phyloP scores from a whole-genome alignment of 805 yeast species.

The Blastobotrys robertii region DNA sequence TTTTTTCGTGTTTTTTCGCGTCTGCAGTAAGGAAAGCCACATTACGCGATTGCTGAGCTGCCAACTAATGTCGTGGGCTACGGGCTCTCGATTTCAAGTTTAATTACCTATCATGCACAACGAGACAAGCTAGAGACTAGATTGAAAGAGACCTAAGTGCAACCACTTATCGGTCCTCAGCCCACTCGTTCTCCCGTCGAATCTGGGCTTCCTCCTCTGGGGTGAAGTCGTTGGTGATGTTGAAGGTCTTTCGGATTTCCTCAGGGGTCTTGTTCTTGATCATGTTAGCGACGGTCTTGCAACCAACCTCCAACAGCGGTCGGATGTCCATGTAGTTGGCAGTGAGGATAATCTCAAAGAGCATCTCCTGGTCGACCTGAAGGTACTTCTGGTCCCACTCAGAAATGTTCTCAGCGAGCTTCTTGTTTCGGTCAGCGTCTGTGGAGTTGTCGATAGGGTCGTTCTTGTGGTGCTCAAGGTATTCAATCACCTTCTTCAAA shows the following conservation, averaged over 20 bases:
- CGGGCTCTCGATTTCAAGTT: too few species aligned
- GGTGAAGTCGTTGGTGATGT: slow-evolving; percentile 37
- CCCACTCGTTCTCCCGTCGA: slow-evolving; percentile 39
- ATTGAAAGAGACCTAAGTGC: background rate
- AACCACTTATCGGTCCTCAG: slow-evolving; percentile 27
- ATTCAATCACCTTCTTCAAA: slow-evolving; percentile 81
- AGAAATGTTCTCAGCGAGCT: slow-evolving; percentile 74
- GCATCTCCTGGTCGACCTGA: slow-evolving; percentile 70
- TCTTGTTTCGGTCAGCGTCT: slow-evolving; percentile 52
- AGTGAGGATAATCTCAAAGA: slow-evolving; percentile 38
- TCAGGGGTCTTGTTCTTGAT: slow-evolving; percentile 38
- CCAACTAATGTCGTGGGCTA: too few species aligned
- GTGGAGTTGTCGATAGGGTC: slow-evolving; percentile 77
- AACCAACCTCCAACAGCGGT: slow-evolving; percentile 37
- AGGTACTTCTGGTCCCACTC: slow-evolving; percentile 94
- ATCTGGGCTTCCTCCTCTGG: slow-evolving; percentile 41
- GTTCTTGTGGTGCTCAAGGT: slow-evolving; percentile 87
- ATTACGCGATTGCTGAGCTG: too few species aligned
- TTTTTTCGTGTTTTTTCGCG: too few species aligned
- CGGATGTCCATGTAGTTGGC: slow-evolving; percentile 39
- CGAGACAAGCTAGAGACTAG: too few species aligned
- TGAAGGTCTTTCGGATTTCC: slow-evolving; percentile 37
- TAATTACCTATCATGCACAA: too few species aligned
- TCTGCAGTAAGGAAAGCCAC: too few species aligned
- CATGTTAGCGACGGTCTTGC: slow-evolving; percentile 41